These are phyloP conservation scores for Nymphaea colorata DNA, from an alignment of 164 flowering plant species.

Conservation along the genomic window DNA sequence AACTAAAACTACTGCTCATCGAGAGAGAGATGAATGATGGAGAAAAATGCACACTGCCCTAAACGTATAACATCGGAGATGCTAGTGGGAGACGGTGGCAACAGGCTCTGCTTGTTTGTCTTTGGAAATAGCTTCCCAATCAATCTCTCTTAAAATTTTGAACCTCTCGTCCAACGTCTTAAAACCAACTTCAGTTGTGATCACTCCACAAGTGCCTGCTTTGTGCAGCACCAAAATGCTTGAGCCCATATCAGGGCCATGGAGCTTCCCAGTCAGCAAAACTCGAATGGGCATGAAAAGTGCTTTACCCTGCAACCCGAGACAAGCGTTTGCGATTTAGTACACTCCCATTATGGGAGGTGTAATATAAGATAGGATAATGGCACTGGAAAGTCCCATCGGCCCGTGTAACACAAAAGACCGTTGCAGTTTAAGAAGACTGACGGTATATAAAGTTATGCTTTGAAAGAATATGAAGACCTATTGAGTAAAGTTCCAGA, in stretches of 20 bases:
- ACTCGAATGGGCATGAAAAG: slow-evolving; percentile 94
- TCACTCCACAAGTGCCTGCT: slow-evolving; percentile 43
- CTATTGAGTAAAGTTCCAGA: too few species aligned
- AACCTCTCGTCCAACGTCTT: slow-evolving; percentile 59
- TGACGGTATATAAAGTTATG: too few species aligned
- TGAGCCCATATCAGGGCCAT: slow-evolving; percentile 85
- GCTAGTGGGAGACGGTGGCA: slow-evolving; percentile 20
- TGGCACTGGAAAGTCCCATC: too few species aligned
- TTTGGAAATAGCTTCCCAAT: slow-evolving; percentile 54
- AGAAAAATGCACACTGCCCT: background rate
- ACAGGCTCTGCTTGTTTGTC: slow-evolving; percentile 31
- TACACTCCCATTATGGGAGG: too few species aligned
- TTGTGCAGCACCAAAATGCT: slow-evolving; percentile 50
- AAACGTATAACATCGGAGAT: background rate
- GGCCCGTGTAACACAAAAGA: too few species aligned
- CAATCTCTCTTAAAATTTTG: slow-evolving; percentile 39
- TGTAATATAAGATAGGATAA: too few species aligned
- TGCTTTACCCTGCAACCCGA: slow-evolving; percentile 63
- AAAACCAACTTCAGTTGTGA: slow-evolving; percentile 52
- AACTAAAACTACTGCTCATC: background rate
- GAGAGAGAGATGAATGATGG: background rate
- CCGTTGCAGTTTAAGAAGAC: too few species aligned
- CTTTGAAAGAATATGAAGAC: too few species aligned
- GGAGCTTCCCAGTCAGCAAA: slow-evolving; percentile 85
- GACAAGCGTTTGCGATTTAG: too few species aligned